A percentile compares a stretch with the other conserved stretches of the same genome.
Conservation (phyloP, 257 asterid species). For the Nicotiana paniculata region DNA sequence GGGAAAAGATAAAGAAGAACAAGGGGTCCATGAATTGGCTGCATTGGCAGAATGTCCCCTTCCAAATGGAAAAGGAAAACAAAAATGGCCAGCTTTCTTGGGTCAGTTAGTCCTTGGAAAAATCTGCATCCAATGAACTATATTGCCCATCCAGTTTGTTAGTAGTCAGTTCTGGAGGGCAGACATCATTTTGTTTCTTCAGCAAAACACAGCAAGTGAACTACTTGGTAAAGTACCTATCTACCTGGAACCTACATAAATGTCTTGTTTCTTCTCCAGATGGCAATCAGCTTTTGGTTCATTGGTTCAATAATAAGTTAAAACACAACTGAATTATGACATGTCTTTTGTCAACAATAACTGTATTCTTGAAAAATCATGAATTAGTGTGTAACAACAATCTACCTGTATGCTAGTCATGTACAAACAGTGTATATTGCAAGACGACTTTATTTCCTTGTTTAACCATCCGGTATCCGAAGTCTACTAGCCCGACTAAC, state of each 20-base stretch:
- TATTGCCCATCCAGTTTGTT: constrained; percentile 19
- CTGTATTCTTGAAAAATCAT: not conserved
- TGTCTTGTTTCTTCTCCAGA: constrained; percentile 23
- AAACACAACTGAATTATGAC: not conserved
- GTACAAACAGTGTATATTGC: not conserved
- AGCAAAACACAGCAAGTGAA: constrained; percentile 44
- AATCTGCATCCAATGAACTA: constrained; percentile 8
- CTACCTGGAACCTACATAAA: constrained; percentile 22
- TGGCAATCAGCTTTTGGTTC: not conserved
- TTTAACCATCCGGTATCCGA: not conserved
- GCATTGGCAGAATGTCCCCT: constrained; percentile 15
- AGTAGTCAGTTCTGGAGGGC: constrained; percentile 31
- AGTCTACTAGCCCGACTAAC: not conserved
- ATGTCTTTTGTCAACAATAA: not conserved
- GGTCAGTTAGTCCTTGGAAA: not conserved
- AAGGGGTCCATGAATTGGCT: constrained; percentile 6
- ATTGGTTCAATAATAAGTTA: not conserved
- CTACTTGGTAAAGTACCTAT: constrained; percentile 24
- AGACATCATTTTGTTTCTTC: constrained; percentile 17
- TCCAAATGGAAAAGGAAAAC: not conserved
- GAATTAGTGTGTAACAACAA: not conserved
- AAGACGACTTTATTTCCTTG: not conserved
- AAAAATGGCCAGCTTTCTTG: constrained; percentile 31
- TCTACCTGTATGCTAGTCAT: not conserved
- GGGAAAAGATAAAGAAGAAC: not conserved